These are phyloP conservation scores for Tarenaya hassleriana DNA, from an alignment of 345 rosid genomes.

Conservation along the genomic window DNA sequence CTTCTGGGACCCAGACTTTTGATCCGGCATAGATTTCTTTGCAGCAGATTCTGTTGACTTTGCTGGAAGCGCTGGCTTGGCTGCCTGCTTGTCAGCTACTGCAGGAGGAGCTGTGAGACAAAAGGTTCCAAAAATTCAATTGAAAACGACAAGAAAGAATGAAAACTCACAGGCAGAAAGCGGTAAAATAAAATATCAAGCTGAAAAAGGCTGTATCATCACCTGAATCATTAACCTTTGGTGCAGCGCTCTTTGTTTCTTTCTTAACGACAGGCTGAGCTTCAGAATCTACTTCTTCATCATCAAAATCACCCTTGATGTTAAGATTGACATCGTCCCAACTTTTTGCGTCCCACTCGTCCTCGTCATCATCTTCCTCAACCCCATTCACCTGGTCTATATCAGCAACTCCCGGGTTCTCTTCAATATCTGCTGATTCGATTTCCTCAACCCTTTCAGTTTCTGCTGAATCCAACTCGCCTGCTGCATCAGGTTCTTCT, in stretches of 20 bases:
- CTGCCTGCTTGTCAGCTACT: constrained; percentile 22
- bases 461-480: constrained; percentile 40
- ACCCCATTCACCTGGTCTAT: constrained; percentile 44
- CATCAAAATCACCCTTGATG: constrained; percentile 80
- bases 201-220: constrained; percentile 5
- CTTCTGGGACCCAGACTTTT: constrained; percentile 35
- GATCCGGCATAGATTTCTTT: background rate
- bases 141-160: constrained; percentile 1
- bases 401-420: constrained; percentile 40
- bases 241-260: constrained; percentile 34
- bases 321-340: constrained; percentile 86
- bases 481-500: constrained; percentile 30
- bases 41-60: constrained; percentile 16
- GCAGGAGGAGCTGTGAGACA: constrained; percentile 22
- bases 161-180: background rate
- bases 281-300: constrained; percentile 70
- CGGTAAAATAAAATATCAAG: background rate
- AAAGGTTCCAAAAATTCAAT: constrained; percentile 8
- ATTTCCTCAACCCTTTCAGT: constrained; percentile 40
- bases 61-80: constrained; percentile 34
- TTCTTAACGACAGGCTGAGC: constrained; percentile 50
- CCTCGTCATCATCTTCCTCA: constrained; percentile 76
- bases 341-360: constrained; percentile 94
- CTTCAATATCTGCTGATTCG: constrained; percentile 37
- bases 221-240: constrained; percentile 43